Conservation (phyloP, 179 eudicot species). For the Nepenthes alata region DNA sequence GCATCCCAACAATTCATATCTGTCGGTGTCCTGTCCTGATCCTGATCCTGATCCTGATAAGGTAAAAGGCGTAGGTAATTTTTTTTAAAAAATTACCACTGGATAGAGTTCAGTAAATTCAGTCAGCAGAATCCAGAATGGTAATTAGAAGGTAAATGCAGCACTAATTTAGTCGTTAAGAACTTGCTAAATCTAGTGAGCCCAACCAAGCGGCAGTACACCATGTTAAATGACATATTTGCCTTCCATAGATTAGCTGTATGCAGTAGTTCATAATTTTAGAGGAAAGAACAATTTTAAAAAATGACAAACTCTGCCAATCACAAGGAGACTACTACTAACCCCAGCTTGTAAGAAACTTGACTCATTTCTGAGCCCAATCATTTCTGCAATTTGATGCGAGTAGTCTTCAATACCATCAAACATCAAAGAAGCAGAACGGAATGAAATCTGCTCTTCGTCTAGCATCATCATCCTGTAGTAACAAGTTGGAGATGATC, state of each 20-base stretch:
- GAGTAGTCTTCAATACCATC: slow-evolving; percentile 96
- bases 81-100: too few relatives aligned
- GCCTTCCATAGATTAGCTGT: too few relatives aligned
- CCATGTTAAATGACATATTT: too few relatives aligned
- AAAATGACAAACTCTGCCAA: not conserved
- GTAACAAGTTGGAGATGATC: slow-evolving; percentile 3
- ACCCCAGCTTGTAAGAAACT: slow-evolving; percentile 82
- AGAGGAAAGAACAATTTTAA: too few relatives aligned
- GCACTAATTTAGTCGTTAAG: not conserved
- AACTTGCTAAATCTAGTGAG: too few relatives aligned
- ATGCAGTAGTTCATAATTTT: too few relatives aligned
- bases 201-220: too few relatives aligned
- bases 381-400: slow-evolving; percentile 98
- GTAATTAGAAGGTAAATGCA: not conserved
- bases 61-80: too few relatives aligned
- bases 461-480: slow-evolving; percentile 99
- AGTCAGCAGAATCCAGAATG: not conserved
- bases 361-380: slow-evolving; percentile 84
- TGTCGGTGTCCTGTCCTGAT: too few relatives aligned
- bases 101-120: too few relatives aligned
- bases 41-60: too few relatives aligned
- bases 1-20: too few relatives aligned
- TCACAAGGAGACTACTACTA: slow-evolving; percentile 11
- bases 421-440: slow-evolving; percentile 64
- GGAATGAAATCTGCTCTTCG: slow-evolving; percentile 89